Evolutionary conservation across 129 eudicot species (phyloP).

Genomic region (Lactuca saligna): DNA sequence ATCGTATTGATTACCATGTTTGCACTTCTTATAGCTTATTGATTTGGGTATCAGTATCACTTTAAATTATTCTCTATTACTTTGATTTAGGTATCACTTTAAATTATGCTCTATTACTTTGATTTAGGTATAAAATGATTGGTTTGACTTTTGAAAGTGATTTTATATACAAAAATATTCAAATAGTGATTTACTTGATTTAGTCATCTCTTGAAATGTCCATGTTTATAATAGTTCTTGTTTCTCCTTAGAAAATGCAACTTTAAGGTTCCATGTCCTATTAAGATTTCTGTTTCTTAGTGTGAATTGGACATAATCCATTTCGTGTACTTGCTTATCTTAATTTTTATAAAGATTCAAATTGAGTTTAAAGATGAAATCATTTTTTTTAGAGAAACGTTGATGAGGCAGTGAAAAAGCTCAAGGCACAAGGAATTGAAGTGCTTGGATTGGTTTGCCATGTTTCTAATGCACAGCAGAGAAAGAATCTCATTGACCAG

Average conservation of each 20-base stretch:
- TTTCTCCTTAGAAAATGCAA: background rate
- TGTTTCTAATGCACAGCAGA: slow-evolving; percentile 82
- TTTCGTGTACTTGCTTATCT: background rate
- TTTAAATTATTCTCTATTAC: too few relatives aligned
- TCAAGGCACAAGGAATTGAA: slow-evolving; percentile 62
- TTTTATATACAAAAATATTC: too few relatives aligned
- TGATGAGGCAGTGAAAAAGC: slow-evolving; percentile 80
- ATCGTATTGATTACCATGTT: background rate
- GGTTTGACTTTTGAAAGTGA: too few relatives aligned
- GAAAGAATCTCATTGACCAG: slow-evolving; percentile 70
- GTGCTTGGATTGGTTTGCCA: slow-evolving; percentile 86
- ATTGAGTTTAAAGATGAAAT: background rate
- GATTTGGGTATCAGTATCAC: too few relatives aligned
- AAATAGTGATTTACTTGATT: background rate
- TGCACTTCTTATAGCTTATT: background rate
- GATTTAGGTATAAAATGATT: too few relatives aligned
- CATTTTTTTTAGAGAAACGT: slow-evolving; percentile 55
- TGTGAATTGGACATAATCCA: background rate
- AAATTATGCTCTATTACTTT: too few relatives aligned
- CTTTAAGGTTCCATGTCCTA: slow-evolving; percentile 5
- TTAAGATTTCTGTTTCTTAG: background rate
- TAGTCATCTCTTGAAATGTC: too few relatives aligned
- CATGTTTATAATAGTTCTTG: background rate
- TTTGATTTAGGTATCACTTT: too few relatives aligned
- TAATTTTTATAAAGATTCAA: background rate